Evolutionary conservation across 768 basidiomycete species (phyloP), one percentile per base, ranked within the genome.

Genomic region (Amanita muscaria): DNA sequence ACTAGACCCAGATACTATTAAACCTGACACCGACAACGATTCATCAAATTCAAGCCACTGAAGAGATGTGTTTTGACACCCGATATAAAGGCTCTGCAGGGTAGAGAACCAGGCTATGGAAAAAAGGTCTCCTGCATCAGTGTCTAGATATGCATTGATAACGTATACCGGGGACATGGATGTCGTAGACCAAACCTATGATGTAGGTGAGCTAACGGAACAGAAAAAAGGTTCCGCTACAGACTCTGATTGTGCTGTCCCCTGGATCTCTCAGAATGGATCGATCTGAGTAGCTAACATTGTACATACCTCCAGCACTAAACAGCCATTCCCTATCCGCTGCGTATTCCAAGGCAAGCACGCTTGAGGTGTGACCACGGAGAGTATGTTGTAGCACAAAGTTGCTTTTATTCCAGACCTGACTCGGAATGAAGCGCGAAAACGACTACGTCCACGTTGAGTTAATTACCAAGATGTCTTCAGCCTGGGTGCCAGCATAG

Each of bases 11-110:
- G 59, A 55, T 6, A 46, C 42, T 11, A 47, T 44, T 7, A 54
- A 49, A 27, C 43, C 42, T n/a, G 58, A 43, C 41, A 37, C 33
- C 12, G 49, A 46, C 14, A 47, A 31, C 5, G 51, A 40, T 7
- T 56, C 55, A 14, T 47, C 52, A 50, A 92, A 88, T 53, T 75
- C 66, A 58, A 82, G 79, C 89, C 89, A 96, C 56, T 96, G 89
- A 22, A 96, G 70, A 10, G 89, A 92, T 2, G 92, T 92, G 58
- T 91, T 88, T 62, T 96, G 88, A 57, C 89, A 92, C 18, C 92
- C 92, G 27, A 94, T 69, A 59, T 84, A 94, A 23, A 94, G 65
- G 0, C 82, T 83, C 46, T 79, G 79, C 19, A 80, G 64, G 16
- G 68, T 56, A 1, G 79, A 69, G 6, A 78, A 83, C 86, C 87